Base-by-base conservation (phyloP, 2,329 filamentous ascomycete genomes). In the Lachnellula cervina region DNA sequence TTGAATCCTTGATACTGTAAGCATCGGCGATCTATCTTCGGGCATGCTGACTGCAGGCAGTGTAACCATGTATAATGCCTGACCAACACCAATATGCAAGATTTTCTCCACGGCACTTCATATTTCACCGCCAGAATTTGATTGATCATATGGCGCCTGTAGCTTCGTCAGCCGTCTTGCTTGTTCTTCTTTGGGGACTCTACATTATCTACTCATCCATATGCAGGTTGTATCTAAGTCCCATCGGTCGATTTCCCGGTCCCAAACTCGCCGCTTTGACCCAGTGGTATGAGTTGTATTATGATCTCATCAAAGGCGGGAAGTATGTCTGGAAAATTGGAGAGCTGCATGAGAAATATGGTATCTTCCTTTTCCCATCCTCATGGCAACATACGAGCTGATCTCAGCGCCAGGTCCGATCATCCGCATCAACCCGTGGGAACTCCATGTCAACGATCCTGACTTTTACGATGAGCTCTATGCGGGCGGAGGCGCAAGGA, bases 321-420 rank as follows among this genome's bases (percentile, higher is more conserved):
- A 67, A 73, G 60, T 76, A 74, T 53, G 74, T 67, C 16, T 73
- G 69, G 61, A 70, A 74, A 58, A 74, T 77, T 35, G 64, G 69
- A 44, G 68, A 74, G 49, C 63, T 77, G 65, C 74, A 77, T 61
- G 65, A 72, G 46, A 62, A 66, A 58, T 77, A 76, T 54, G 74
- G 74, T 68, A 73, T 32, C 9, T 32, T 9, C 28, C 28, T 32
- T 32, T 32, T 32, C 9, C 28, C 28, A 32, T 9, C 3, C 28
- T 32, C 9, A 32, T 11, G 59, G 76, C 73, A 54, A 73, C 67
- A 14, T 73, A 68, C 59, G 69, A 73, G 57, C 73, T 76, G 13
- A 40, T 28, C 35, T 34, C 45, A n/a, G 9, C 19, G 13, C 19
- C 11, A 65, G 64, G 65, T 9, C 64, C 66, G 1, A 60, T 67